phyloP scores from a whole-genome alignment of 192 early-diverging fungal species.

The Coemansia nantahalensis region DNA sequence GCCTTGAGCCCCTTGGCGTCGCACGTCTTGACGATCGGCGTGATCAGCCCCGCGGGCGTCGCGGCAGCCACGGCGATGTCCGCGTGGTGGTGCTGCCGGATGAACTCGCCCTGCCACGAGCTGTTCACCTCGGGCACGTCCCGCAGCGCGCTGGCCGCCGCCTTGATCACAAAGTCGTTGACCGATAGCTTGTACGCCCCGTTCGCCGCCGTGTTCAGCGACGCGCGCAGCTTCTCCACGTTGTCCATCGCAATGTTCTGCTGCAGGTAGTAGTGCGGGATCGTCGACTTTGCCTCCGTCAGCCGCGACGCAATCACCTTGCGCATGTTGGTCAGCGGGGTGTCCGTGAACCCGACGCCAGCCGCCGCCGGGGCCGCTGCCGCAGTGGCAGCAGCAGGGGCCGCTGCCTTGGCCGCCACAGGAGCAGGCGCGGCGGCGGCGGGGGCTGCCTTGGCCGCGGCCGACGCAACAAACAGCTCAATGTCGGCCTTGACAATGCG shows the following conservation, averaged over 20 bases:
- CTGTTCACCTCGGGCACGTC: constrained; percentile 94
- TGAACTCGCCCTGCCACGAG: constrained; percentile 71
- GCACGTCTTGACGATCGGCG: constrained; percentile 83
- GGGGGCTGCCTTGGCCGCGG: constrained; percentile 32
- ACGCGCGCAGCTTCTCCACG: constrained; percentile 79
- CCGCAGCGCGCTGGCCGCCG: constrained; percentile 80
- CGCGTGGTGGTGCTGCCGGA: constrained; percentile 90
- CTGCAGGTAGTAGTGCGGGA: constrained; percentile 81
- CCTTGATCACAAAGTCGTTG: constrained; percentile 99
- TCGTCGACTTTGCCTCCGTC: constrained; percentile 69
- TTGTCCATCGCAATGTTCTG: constrained; percentile 88
- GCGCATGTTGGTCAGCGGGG: constrained; percentile 74
- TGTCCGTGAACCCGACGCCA: constrained; percentile 62
- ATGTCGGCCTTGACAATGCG: constrained; percentile 93
- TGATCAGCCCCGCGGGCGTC: constrained; percentile 91
- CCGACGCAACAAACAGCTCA: constrained; percentile 54
- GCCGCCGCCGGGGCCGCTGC: constrained; percentile 14
- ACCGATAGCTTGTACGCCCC: constrained; percentile 96
- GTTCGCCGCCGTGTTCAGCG: constrained; percentile 78
- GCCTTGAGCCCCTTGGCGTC: constrained; percentile 81
- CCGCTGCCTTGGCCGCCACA: constrained; percentile 16
- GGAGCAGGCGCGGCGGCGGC: no score
- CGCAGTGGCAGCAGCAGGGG: constrained; percentile 41
- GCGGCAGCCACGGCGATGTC: constrained; percentile 97
- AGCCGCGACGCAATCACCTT: constrained; percentile 75